Conservation (phyloP, 495 filamentous ascomycete genomes). For the Aspergillus egyptiacus region DNA sequence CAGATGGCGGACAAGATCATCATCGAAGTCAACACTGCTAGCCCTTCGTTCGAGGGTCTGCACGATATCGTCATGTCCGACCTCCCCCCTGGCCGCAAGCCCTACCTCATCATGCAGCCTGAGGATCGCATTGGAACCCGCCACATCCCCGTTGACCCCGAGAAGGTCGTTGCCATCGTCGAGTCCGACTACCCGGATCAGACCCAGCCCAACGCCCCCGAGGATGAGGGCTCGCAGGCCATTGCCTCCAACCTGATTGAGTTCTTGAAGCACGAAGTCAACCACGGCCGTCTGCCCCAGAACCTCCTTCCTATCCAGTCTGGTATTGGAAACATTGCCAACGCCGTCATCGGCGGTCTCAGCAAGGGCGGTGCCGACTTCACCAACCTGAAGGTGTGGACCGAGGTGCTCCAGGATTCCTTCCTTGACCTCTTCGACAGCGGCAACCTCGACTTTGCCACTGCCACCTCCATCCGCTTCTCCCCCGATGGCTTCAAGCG, state of each 20-base stretch:
- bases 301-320: conserved; percentile 81
- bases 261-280: conserved; percentile 78
- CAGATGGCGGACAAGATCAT: conserved; percentile 92
- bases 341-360: conserved; percentile 83
- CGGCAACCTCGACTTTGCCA: conserved; percentile 84
- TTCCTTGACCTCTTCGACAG: conserved; percentile 94
- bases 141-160: conserved; percentile 82
- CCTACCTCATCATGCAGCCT: conserved; percentile 74
- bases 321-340: conserved; percentile 92
- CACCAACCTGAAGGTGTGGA: conserved; percentile 86
- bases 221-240: conserved; percentile 62
- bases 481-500: conserved; percentile 87
- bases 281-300: conserved; percentile 65
- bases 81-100: conserved; percentile 73
- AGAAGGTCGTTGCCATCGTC: conserved; percentile 80
- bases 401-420: conserved; percentile 87
- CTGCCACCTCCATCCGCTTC: conserved; percentile 86
- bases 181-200: conserved; percentile 82
- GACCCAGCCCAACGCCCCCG: conserved; percentile 69
- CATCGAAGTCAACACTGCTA: conserved; percentile 86
- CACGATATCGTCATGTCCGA: conserved; percentile 90
- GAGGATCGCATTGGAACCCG: conserved; percentile 78
- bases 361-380: conserved; percentile 71
- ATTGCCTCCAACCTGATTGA: conserved; percentile 82
- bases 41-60: conserved; percentile 79